phyloP scores from a whole-genome alignment of 2,329 filamentous ascomycete species.

The Pyricularia sp. region DNA sequence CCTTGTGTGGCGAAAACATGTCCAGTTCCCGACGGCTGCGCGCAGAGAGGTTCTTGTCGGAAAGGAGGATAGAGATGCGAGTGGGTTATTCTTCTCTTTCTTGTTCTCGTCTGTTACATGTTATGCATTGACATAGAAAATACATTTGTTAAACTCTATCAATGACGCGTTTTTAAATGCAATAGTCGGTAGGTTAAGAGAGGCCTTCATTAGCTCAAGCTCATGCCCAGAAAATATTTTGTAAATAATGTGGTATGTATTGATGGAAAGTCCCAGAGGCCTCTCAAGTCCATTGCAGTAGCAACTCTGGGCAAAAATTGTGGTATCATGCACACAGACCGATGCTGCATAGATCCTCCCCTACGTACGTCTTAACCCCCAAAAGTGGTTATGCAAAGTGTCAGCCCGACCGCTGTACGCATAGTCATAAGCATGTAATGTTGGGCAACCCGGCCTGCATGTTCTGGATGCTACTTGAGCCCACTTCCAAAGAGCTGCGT shows the following conservation, averaged over 20 bases:
- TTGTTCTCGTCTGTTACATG: not conserved
- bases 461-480: not conserved
- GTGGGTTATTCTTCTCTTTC: not conserved
- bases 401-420: not conserved
- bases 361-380: not conserved
- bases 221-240: not conserved
- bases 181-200: not conserved
- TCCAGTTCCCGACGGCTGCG: not conserved
- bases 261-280: not conserved
- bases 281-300: not conserved
- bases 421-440: not conserved
- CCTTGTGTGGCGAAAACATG: not conserved
- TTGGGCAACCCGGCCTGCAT: not conserved
- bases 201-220: not conserved
- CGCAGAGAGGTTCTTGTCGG: not conserved
- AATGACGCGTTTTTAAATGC: not conserved
- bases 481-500: not conserved
- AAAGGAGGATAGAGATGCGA: not conserved
- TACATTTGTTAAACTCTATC: not conserved
- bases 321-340: not conserved
- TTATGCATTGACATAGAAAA: not conserved
- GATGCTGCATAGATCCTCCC: not conserved
- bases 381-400: not conserved
- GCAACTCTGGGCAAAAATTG: no score
- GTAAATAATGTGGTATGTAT: not conserved